Base-by-base conservation (phyloP, 1,284 basidiomycete genomes). In the Boletus sp. region DNA sequence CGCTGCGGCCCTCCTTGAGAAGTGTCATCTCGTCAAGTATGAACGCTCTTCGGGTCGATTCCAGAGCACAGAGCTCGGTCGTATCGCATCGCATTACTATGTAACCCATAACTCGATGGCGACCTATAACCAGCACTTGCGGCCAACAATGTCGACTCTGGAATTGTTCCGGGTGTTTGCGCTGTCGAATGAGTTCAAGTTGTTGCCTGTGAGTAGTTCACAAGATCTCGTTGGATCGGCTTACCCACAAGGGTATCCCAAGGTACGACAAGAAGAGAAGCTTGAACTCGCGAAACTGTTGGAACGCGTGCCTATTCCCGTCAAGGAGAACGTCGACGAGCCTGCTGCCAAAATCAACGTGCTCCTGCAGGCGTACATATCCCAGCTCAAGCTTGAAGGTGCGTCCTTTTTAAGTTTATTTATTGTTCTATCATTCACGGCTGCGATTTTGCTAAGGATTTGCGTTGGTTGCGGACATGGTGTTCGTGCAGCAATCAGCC, bases 321-420 rank as follows among this genome's bases (percentile, higher is more conserved):
- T 99, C 61, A 99, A 99, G 72, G 96, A 99, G 69, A 80, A 86
- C 41, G 91, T 96, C 5, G 95, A 98, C 56, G 95, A 99, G 63
- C 91, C 94, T 0, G 88, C 92, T 0, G 91, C 96, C 25, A 99
- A 99, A 73, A 92, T 99, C 71, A 99, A 99, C 59, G 94, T 98
- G 2, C 76, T 99, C 0, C 73, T 99, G 0, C 96, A 99, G 64
- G 86, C 95, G 0, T 98, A 91, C 69, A 94, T 99, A 57, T 97
- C 93, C 1, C 87, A 94, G 59, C 82, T 98, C 47, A 96, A 93
- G 69, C 78, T 99, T 2, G 91, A 95, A 52, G 94, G 91, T 72
- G 48, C 5, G 46, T 41, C 12, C 64, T 56, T 20, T 33, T n/a
- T 2, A 5, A 5, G 13, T 35, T 26, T 16, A 5, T 19, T 30